Conservation (phyloP, 106 monocot species). For the Alisma plantagoaquatica region DNA sequence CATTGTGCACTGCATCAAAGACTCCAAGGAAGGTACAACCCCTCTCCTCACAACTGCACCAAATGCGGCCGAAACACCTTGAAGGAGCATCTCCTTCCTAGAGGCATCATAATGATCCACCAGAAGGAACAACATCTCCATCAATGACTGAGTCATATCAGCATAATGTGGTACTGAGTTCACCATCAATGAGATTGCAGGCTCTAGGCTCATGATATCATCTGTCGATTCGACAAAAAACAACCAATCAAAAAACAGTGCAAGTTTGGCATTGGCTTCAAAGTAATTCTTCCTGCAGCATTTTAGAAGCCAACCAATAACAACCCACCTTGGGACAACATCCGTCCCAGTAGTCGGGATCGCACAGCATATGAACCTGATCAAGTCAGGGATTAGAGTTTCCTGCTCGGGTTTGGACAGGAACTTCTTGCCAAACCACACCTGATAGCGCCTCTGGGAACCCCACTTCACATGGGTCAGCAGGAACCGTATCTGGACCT, state of each 20-base stretch:
- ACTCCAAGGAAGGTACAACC: conserved; percentile 55
- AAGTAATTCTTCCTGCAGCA: conserved; percentile 50
- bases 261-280: conserved; percentile 71
- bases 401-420: conserved; percentile 45
- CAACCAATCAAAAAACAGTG: conserved; percentile 91
- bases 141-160: conserved; percentile 48
- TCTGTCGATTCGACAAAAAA: conserved; percentile 57
- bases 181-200: conserved; percentile 77
- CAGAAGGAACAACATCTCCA: conserved; percentile 83
- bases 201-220: conserved; percentile 77
- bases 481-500: conserved; percentile 61
- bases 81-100: conserved; percentile 38
- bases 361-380: conserved; percentile 66
- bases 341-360: conserved; percentile 48
- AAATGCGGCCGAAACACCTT: conserved; percentile 32
- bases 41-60: conserved; percentile 34
- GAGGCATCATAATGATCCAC: conserved; percentile 70
- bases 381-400: conserved; percentile 28
- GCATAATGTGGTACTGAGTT: conserved; percentile 62
- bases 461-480: conserved; percentile 72
- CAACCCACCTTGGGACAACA: conserved; percentile 71
- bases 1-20: too few relatives aligned
- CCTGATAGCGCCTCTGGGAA: conserved; percentile 63
- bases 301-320: conserved; percentile 83
- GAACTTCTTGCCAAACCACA: conserved; percentile 73